Evolutionary conservation across 257 asterid species (phyloP), one percentile per base, ranked within the genome.

Genomic region (Cinchona pubescens): DNA sequence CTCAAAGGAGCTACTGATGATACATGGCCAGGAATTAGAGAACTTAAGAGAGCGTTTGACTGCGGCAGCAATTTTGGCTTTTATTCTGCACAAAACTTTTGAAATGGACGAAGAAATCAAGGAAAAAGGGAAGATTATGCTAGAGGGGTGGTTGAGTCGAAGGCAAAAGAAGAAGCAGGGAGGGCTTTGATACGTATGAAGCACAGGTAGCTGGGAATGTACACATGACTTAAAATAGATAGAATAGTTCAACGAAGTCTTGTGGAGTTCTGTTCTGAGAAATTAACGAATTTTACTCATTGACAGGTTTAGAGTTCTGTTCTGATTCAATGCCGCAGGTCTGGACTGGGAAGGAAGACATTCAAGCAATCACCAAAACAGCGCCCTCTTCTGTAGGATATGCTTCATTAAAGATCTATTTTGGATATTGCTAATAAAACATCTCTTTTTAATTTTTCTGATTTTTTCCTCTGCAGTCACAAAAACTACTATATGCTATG

Each of bases 271-370:
- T 67, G 21, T 53, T 67, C 13, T 5, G 29, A 42, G 34, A 51
- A 75, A 34, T 29, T 69, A 4, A 51, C 34, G 4, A 21, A 48
- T 60, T n/a, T n/a, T 48, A 25, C 14, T 75, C 72, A 37, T 80
- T 75, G 65, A 77, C 91, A 91, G 98, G n/a, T n/a, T n/a, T n/a
- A n/a, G n/a, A n/a, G 88, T 91, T 93, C 83, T 74, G 91, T 81
- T 75, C 97, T 59, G 96, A 91, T 74, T 91, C 96, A 55, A 87
- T 91, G 90, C 97, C 98, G 29, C 91, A 96, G 45, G 88, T 93
- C 76, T 91, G 97, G 96, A 91, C 97, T 2, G 96, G 96, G 69
- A 93, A 93, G 85, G 97, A 93, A 86, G 97, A 93, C 80, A 90
- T 91, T 79, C 92, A 92, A 78, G 93, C 97, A 51, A 91, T 93